Evolutionary conservation across 1,284 basidiomycete species (phyloP).

Genomic region (Abortiporus biennis): DNA sequence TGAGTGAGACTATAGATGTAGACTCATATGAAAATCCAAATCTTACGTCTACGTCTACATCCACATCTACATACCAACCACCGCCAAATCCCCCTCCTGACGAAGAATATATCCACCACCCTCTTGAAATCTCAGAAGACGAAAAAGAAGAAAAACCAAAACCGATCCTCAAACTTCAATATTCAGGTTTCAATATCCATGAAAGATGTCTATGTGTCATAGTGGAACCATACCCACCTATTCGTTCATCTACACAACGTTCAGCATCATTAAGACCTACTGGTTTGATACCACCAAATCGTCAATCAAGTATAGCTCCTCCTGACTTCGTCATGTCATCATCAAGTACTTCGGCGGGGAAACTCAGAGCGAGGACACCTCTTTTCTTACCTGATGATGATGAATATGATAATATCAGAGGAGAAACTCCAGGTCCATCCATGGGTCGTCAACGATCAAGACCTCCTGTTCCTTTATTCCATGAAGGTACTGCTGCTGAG

Average conservation of each 20-base stretch:
- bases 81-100: background rate
- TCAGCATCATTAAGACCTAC: conserved; percentile 26
- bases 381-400: conserved; percentile 65
- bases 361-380: conserved; percentile 41
- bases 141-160: conserved; percentile 69
- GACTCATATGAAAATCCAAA: background rate
- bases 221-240: conserved; percentile 67
- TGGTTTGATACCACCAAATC: conserved; percentile 16
- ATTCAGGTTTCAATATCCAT: conserved; percentile 60
- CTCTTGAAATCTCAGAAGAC: conserved; percentile 31
- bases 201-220: conserved; percentile 71
- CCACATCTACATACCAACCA: conserved; percentile 2
- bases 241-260: conserved; percentile 33
- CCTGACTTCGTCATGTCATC: conserved; percentile 24
- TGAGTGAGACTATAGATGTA: background rate
- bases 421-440: conserved; percentile 31
- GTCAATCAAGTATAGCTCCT: conserved; percentile 30
- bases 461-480: conserved; percentile 40
- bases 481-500: conserved; percentile 26
- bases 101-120: conserved; percentile 1
- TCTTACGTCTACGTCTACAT: background rate
- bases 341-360: conserved; percentile 8
- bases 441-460: conserved; percentile 19
- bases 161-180: conserved; percentile 55
- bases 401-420: conserved; percentile 33